Base-by-base conservation (phyloP, 352 stramenopile genomes). In the Phytophthora megakarya region DNA sequence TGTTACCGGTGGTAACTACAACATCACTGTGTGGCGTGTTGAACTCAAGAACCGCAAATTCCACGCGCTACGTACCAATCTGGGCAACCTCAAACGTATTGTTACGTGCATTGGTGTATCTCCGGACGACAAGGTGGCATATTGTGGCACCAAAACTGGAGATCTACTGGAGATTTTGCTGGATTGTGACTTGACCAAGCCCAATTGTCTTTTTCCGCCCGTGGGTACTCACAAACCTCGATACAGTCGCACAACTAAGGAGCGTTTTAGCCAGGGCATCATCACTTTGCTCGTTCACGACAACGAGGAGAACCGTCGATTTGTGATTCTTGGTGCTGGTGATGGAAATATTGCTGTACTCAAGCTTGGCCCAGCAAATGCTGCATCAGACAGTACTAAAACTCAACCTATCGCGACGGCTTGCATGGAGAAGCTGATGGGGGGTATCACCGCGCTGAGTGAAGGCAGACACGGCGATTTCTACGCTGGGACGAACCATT, bases 101-200 rank as follows among this genome's bases (percentile, higher is more conserved):
- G 92, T 98, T 49, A 90, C 89, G 54, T 98, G 91, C 62, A 89
- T 99, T 16, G 86, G 78, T 58, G 95, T 99, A 23, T 93, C 88
- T 11, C 78, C 86, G 6, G 93, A 98, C 66, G 96, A 99, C 70
- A 85, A 90, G 13, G 81, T 97, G 56, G 94, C 90, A 0, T 98
- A 98, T 66, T 93, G 82, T 61, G 97, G 96, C 38, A 99, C 95
- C 30, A 97, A 96, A 65, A 98, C 96, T 0, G 96, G 96, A 44
- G 97, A 99, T 60, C 67, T 99, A 28, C 77, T 99, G 25, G 93
- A 98, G 63, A 97, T 99, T 73, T 85, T 90, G 45, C 82, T 99
- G 30, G 89, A 98, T 65, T 92, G 94, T 56, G 95, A 98, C 74
- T 78, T 97, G 47, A 98, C 97, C 58, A 97, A 97, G 48, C 78